phyloP scores from a whole-genome alignment of 495 filamentous ascomycete species.

The Penicillium subrubescens region DNA sequence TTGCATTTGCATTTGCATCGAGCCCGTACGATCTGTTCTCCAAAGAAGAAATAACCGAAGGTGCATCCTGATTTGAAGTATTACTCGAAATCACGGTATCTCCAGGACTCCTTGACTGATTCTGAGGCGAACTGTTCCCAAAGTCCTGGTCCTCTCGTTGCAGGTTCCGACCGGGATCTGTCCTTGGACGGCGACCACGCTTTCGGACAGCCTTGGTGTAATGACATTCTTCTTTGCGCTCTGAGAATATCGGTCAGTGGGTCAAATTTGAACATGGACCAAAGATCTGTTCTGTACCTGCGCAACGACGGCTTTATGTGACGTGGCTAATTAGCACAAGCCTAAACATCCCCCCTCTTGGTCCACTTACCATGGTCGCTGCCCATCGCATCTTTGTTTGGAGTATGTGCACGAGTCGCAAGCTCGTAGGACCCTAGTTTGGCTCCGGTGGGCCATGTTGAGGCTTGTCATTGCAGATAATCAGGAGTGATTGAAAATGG shows the following conservation, averaged over 20 bases:
- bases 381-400: constrained; percentile 23
- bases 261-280: neutral
- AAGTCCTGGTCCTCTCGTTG: neutral
- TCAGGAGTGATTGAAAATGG: constrained; percentile 6
- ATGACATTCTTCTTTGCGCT: constrained; percentile 18
- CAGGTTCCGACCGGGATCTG: neutral
- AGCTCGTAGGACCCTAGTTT: constrained; percentile 17
- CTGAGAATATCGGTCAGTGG: constrained; percentile 1
- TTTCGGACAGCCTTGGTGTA: constrained; percentile 23
- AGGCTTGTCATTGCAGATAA: neutral
- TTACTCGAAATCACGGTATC: constrained; percentile 6
- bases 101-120: neutral
- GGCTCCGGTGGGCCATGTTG: constrained; percentile 7
- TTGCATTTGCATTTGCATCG: neutral
- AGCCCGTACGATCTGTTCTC: neutral
- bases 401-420: constrained; percentile 22
- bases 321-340: neutral
- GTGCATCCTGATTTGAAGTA: neutral
- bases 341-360: neutral
- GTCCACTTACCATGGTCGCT: constrained; percentile 20
- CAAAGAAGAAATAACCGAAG: neutral
- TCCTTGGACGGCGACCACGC: constrained; percentile 21
- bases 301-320: constrained; percentile 17
- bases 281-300: constrained; percentile 9
- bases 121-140: neutral